A percentile compares a stretch with the other conserved stretches of the same genome.
phyloP scores from a whole-genome alignment of 1,139 yeast species.

The Kodamaea ohmeri region DNA sequence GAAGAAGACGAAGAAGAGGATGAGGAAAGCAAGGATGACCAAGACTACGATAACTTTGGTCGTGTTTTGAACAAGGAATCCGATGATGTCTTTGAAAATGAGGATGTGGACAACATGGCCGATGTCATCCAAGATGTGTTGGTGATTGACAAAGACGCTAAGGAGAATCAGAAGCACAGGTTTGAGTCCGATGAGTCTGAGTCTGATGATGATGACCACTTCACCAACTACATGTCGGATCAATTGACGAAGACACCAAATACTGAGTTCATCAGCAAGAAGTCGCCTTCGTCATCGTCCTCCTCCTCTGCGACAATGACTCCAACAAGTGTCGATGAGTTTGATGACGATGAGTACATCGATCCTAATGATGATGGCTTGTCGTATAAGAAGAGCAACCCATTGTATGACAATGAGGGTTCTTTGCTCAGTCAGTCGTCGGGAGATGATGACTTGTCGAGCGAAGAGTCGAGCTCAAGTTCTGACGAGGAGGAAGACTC shows the following conservation, averaged over 20 bases:
- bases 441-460: conserved; percentile 27
- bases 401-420: conserved; percentile 51
- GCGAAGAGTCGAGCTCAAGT: conserved; percentile 29
- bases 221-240: conserved; percentile 80
- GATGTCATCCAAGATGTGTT: conserved; percentile 10
- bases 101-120: conserved; percentile 8
- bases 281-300: background rate
- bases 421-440: conserved; percentile 23
- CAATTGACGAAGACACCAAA: conserved; percentile 66
- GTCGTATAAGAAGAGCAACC: conserved; percentile 64
- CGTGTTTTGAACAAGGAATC: conserved; percentile 7
- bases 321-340: conserved; percentile 4
- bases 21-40: conserved; percentile 22
- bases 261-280: conserved; percentile 31
- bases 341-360: conserved; percentile 59
- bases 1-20: conserved; percentile 39
- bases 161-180: conserved; percentile 15
- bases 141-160: conserved; percentile 7
- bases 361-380: conserved; percentile 84
- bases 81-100: conserved; percentile 10
- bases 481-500: conserved; percentile 30
- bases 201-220: conserved; percentile 39
- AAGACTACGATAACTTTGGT: conserved; percentile 28
- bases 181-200: conserved; percentile 24
- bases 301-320: conserved; percentile 1